These are phyloP conservation scores for Zygnema cylindricum DNA, from an alignment of 139 green algal genomes.

Conservation along the genomic window DNA sequence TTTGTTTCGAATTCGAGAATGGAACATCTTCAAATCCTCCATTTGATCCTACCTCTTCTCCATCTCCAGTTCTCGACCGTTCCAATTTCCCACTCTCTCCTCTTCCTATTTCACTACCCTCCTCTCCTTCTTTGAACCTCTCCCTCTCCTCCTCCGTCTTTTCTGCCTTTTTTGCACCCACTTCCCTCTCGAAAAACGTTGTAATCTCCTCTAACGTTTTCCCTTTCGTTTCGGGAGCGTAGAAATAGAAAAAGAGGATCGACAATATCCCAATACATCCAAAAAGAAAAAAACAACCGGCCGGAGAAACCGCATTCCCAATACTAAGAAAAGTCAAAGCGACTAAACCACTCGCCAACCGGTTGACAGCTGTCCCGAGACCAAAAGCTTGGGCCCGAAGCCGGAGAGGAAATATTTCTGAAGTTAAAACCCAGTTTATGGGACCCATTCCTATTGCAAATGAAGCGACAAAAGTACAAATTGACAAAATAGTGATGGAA, in stretches of 20 bases:
- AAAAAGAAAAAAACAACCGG: slow-evolving; percentile 61
- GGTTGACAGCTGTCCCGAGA: slow-evolving; percentile 46
- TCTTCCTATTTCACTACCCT: background rate
- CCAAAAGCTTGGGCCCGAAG: slow-evolving; percentile 49
- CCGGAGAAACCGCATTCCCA: slow-evolving; percentile 32
- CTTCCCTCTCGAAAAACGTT: slow-evolving; percentile 35
- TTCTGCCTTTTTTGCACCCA: background rate
- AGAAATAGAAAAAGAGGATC: slow-evolving; percentile 51
- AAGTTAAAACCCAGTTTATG: slow-evolving; percentile 54
- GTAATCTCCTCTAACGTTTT: slow-evolving; percentile 66
- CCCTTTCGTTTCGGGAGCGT: slow-evolving; percentile 63
- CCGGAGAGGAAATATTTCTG: slow-evolving; percentile 59
- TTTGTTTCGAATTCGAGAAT: background rate
- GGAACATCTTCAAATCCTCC: background rate
- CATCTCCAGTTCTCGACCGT: background rate
- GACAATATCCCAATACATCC: slow-evolving; percentile 14
- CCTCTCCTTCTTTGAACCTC: background rate
- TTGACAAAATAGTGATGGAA: slow-evolving; percentile 30
- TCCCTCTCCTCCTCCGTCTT: background rate
- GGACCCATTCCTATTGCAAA: slow-evolving; percentile 62
- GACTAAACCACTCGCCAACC: slow-evolving; percentile 48
- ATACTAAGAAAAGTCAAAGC: slow-evolving; percentile 59
- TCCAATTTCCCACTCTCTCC: background rate
- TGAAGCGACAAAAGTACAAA: slow-evolving; percentile 55
- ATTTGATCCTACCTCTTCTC: too few relatives aligned